A percentile compares a stretch with the other conserved stretches of the same genome.
phyloP scores from a whole-genome alignment of 2,329 filamentous ascomycete species.

The Penicillium sp. region DNA sequence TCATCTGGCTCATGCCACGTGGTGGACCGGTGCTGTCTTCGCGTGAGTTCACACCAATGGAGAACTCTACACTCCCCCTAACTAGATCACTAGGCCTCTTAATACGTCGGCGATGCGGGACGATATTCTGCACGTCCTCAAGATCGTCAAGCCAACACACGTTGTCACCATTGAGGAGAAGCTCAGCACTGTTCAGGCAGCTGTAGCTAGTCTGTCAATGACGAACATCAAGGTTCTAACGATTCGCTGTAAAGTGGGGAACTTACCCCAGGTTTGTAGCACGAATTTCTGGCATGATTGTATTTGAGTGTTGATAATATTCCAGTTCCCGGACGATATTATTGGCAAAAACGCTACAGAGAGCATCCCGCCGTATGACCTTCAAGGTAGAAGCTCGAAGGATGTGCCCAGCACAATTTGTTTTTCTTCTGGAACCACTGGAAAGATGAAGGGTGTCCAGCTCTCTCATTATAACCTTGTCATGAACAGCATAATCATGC shows the following conservation, averaged over 20 bases:
- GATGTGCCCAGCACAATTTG: constrained; percentile 21
- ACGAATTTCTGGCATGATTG: too few species aligned
- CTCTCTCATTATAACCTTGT: constrained; percentile 76
- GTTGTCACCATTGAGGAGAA: constrained; percentile 22
- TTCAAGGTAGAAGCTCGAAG: constrained; percentile 18
- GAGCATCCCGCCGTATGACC: constrained; percentile 21
- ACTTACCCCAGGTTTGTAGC: background rate
- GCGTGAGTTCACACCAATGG: constrained; percentile 8
- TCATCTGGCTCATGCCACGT: constrained; percentile 26
- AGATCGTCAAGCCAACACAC: constrained; percentile 22
- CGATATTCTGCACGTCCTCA: constrained; percentile 25
- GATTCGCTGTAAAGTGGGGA: background rate
- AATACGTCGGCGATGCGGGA: constrained; percentile 22
- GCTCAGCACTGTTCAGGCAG: constrained; percentile 17
- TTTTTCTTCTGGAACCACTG: constrained; percentile 81
- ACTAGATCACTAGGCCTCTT: background rate
- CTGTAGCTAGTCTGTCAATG: constrained; percentile 11
- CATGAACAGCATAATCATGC: constrained; percentile 55
- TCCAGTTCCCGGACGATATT: constrained; percentile 21
- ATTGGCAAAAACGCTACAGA: constrained; percentile 9
- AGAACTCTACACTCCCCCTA: background rate
- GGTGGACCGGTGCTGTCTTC: constrained; percentile 27
- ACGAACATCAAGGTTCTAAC: constrained; percentile 2
- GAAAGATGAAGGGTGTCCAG: constrained; percentile 81
- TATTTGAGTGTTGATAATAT: background rate